Evolutionary conservation across 805 yeast genomes (phyloP).

Genomic region (Saccharomycopsis olivae): DNA sequence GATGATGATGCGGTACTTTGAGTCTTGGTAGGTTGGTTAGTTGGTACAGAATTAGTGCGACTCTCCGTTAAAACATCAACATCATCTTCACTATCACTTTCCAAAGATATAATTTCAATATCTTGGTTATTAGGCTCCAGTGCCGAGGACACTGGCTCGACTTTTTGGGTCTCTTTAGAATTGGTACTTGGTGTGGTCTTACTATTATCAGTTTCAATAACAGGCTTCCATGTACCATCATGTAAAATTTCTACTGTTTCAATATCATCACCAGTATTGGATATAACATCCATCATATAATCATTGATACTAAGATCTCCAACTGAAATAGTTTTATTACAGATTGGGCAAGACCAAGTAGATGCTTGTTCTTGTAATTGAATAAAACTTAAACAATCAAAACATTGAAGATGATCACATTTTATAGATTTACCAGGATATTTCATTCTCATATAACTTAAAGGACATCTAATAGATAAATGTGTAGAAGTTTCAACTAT

Average conservation of each 20-base stretch:
- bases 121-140: constrained; percentile 14
- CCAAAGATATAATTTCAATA: constrained; percentile 30
- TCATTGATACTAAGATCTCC: constrained; percentile 65
- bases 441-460: constrained; percentile 58
- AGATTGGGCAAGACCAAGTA: constrained; percentile 83
- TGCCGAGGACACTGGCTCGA: not conserved
- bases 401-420: constrained; percentile 81
- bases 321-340: constrained; percentile 40
- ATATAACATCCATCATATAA: constrained; percentile 53
- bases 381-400: constrained; percentile 69
- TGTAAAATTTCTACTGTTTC: constrained; percentile 57
- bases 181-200: not conserved
- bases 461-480: constrained; percentile 67
- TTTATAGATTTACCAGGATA: constrained; percentile 59
- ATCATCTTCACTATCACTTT: constrained; percentile 25
- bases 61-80: no score
- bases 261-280: constrained; percentile 39
- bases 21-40: no score
- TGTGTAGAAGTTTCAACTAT: constrained; percentile 55
- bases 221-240: constrained; percentile 61
- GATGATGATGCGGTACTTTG: no score
- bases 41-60: no score
- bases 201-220: no score
- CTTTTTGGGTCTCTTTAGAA: not conserved
- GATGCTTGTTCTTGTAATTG: constrained; percentile 71